Evolutionary conservation across 495 filamentous ascomycete species (phyloP).

Genomic region (Cercophora scortea): DNA sequence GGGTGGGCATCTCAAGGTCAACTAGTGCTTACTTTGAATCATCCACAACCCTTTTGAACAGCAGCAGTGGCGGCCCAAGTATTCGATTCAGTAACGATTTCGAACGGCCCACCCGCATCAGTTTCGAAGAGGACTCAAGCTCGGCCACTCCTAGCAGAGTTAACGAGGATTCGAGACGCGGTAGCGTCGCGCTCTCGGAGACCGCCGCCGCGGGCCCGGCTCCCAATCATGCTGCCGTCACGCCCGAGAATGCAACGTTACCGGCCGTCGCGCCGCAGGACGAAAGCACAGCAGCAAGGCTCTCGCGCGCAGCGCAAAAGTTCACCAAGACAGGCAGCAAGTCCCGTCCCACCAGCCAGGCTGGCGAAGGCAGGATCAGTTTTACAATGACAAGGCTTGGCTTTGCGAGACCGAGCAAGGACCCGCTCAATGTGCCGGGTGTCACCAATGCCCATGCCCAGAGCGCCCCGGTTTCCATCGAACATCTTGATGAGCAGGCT

Average conservation of each 20-base stretch:
- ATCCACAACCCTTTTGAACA: constrained; percentile 15
- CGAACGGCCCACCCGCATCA: constrained; percentile 23
- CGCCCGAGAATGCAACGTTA: constrained; percentile 28
- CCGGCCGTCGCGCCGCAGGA: constrained; percentile 42
- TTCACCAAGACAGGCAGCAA: constrained; percentile 46
- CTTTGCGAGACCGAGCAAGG: constrained; percentile 43
- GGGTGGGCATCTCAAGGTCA: constrained; percentile 21
- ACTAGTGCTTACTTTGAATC: constrained; percentile 39
- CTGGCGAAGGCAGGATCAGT: constrained; percentile 59
- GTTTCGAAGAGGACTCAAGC: constrained; percentile 29
- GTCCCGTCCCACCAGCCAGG: constrained; percentile 60
- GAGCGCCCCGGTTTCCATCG: constrained; percentile 3
- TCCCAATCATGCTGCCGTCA: neutral
- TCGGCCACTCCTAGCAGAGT: constrained; percentile 5
- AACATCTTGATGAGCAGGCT: constrained; percentile 26
- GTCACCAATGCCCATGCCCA: constrained; percentile 7
- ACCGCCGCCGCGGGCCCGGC: constrained; percentile 30
- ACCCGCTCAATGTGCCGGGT: constrained; percentile 23
- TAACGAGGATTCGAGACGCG: constrained; percentile 29
- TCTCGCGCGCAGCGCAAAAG: constrained; percentile 54
- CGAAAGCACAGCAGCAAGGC: constrained; percentile 38
- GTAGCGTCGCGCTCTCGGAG: constrained; percentile 41
- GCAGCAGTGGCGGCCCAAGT: constrained; percentile 14
- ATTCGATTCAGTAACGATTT: constrained; percentile 34
- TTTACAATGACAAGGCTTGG: constrained; percentile 59